Conservation (phyloP, 257 asterid species). For the Solanum appendiculatum region DNA sequence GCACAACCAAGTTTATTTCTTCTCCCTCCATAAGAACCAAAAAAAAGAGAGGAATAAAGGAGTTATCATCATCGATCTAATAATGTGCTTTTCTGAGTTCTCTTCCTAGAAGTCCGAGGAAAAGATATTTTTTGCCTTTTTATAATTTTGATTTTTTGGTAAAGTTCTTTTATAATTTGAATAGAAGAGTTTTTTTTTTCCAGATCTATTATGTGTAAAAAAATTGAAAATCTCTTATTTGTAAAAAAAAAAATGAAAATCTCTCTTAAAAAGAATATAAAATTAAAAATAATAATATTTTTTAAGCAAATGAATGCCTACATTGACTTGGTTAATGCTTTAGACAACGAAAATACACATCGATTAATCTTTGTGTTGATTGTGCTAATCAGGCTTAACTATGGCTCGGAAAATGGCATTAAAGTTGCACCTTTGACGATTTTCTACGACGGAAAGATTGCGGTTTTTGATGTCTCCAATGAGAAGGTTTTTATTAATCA, state of each 20-base stretch:
- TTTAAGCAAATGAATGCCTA: background rate
- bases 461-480: background rate
- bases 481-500: background rate
- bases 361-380: background rate
- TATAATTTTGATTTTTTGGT: background rate
- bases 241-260: too few species aligned
- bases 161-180: background rate
- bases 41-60: too few species aligned
- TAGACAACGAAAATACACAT: background rate
- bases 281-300: background rate
- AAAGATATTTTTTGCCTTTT: background rate
- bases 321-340: background rate
- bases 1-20: too few species aligned
- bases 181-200: background rate
- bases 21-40: background rate
- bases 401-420: background rate
- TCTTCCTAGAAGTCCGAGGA: background rate
- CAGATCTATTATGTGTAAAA: background rate
- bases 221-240: background rate
- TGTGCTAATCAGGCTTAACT: background rate
- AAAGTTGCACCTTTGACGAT: background rate
- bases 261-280: background rate
- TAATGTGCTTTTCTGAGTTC: background rate
- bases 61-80: background rate
- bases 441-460: background rate